These are phyloP conservation scores for Ceratocystis diversiconidia DNA, from an alignment of 2,329 filamentous ascomycete genomes.

Conservation along the genomic window DNA sequence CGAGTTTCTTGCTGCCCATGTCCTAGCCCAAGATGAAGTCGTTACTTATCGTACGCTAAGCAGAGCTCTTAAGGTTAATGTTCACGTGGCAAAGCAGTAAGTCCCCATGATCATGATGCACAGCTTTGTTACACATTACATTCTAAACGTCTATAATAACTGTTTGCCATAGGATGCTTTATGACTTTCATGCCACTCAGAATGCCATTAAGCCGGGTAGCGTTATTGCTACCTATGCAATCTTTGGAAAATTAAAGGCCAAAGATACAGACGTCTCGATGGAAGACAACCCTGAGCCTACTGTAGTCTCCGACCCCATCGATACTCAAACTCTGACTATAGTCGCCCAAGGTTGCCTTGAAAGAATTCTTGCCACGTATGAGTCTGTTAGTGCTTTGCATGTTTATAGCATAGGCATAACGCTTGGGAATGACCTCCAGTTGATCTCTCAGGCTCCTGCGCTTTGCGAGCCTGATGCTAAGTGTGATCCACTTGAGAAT, in stretches of 20 bases:
- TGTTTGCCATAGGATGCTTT: constrained; percentile 52
- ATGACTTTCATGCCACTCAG: constrained; percentile 67
- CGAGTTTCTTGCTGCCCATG: constrained; percentile 58
- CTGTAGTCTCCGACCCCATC: constrained; percentile 32
- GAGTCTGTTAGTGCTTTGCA: constrained; percentile 65
- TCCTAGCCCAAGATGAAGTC: constrained; percentile 61
- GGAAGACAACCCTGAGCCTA: constrained; percentile 30
- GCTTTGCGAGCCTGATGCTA: not conserved
- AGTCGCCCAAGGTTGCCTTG: constrained; percentile 56
- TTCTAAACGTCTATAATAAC: not conserved
- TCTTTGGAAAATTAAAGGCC: constrained; percentile 52
- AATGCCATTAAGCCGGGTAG: constrained; percentile 59
- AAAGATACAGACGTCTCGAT: constrained; percentile 55
- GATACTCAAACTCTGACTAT: constrained; percentile 49
- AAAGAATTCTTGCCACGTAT: constrained; percentile 54
- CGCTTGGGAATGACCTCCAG: constrained; percentile 38
- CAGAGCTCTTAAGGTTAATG: constrained; percentile 67
- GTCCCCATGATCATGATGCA: constrained; percentile 21
- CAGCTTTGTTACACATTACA: not conserved
- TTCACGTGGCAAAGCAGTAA: constrained; percentile 80
- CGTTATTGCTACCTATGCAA: constrained; percentile 83
- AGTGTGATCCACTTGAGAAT: constrained; percentile 4
- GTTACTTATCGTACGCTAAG: constrained; percentile 81
- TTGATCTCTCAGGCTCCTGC: constrained; percentile 10
- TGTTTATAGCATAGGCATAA: constrained; percentile 69